Percentiles rank a stretch among this genome's conserved stretches.
phyloP scores from a whole-genome alignment of 2,329 filamentous ascomycete genomes.

The Neopestalotiopsis rosae region DNA sequence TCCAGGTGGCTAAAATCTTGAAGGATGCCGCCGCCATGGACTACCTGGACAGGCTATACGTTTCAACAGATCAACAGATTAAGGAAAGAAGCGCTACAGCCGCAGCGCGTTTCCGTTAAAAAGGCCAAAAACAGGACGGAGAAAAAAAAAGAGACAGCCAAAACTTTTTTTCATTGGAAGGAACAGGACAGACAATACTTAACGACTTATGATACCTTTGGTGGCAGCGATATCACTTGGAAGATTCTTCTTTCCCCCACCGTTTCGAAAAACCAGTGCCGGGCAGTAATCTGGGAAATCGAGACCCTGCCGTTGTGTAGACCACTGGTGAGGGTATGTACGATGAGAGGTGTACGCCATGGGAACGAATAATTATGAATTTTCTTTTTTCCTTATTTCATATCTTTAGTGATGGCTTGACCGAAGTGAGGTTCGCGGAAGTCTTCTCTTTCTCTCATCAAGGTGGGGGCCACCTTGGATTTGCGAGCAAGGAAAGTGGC shows the following conservation, averaged over 20 bases:
- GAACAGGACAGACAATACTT: background rate
- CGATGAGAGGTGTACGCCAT: background rate
- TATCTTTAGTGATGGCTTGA: background rate
- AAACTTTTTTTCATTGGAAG: background rate
- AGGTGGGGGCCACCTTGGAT: background rate
- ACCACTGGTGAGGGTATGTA: background rate
- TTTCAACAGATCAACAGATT: conserved; percentile 80
- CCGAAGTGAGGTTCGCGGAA: background rate
- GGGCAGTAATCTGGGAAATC: background rate
- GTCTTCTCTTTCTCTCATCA: background rate
- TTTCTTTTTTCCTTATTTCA: conserved; percentile 21
- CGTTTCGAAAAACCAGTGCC: background rate
- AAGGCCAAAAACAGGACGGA: conserved; percentile 7
- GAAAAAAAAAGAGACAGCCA: background rate
- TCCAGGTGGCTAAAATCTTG: conserved; percentile 86
- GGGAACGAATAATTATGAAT: conserved; percentile 26
- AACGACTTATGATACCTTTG: conserved; percentile 1
- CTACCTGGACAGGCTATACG: conserved; percentile 80
- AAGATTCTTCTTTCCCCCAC: background rate
- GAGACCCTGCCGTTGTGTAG: background rate
- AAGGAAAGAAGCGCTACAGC: conserved; percentile 64
- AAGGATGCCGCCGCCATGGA: conserved; percentile 86
- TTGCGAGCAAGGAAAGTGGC: too few species aligned
- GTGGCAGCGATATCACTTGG: conserved; percentile 2
- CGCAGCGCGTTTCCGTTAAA: conserved; percentile 45